These are phyloP conservation scores for Myxozyma vanderwaltii DNA, from an alignment of 805 yeast species.

Conservation along the genomic window DNA sequence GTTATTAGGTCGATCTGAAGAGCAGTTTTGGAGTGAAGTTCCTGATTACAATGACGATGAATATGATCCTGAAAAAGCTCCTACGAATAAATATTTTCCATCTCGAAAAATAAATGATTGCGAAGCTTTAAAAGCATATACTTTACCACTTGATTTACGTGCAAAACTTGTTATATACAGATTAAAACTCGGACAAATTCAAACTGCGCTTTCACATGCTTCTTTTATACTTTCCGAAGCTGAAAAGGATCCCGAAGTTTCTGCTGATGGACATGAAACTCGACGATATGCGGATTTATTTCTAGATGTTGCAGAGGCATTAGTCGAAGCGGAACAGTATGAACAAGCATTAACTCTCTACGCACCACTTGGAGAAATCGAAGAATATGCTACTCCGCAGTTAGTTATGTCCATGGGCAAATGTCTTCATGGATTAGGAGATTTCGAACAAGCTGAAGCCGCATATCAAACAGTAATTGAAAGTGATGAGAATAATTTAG, in stretches of 20 bases:
- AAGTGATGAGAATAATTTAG: conserved; percentile 55
- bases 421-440: conserved; percentile 74
- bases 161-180: conserved; percentile 77
- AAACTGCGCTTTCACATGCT: conserved; percentile 76
- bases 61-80: conserved; percentile 11
- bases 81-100: conserved; percentile 33
- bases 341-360: conserved; percentile 76
- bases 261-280: not conserved
- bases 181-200: conserved; percentile 59
- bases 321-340: conserved; percentile 68
- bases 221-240: conserved; percentile 18
- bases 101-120: conserved; percentile 40
- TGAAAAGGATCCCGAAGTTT: conserved; percentile 32
- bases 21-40: conserved; percentile 65
- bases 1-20: conserved; percentile 70
- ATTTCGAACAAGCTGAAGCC: conserved; percentile 63
- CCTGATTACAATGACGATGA: conserved; percentile 66
- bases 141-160: conserved; percentile 84
- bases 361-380: conserved; percentile 56
- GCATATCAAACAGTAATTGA: conserved; percentile 58
- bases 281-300: conserved; percentile 71
- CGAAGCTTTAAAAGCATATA: conserved; percentile 37
- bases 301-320: conserved; percentile 71
- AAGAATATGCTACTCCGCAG: conserved; percentile 45
- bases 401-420: conserved; percentile 65